Percentiles rank a stretch among this genome's conserved stretches.
Evolutionary conservation across 345 rosid genomes (phyloP).

Genomic region (Gossypium turneri): DNA sequence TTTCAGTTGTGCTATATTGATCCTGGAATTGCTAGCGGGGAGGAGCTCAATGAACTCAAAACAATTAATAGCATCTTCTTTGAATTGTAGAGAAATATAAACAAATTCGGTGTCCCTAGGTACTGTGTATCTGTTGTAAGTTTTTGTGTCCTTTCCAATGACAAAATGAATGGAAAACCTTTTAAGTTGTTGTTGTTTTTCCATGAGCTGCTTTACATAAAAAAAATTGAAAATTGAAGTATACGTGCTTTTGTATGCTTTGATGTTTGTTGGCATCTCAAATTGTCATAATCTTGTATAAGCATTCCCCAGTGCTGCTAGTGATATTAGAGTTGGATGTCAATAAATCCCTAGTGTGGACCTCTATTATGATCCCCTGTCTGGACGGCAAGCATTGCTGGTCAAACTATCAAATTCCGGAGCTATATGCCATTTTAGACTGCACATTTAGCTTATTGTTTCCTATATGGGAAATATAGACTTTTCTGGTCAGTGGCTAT

Average conservation of each 20-base stretch:
- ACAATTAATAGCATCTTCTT: slow-evolving; percentile 51
- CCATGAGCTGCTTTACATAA: background rate
- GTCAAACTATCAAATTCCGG: background rate
- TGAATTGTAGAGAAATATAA: slow-evolving; percentile 35
- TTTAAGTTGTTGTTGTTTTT: background rate
- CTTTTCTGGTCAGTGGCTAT: background rate
- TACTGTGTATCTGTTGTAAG: slow-evolving; percentile 5
- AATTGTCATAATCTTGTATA: background rate
- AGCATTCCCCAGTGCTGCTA: background rate
- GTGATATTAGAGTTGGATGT: background rate
- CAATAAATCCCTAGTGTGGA: background rate
- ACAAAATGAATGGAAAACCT: background rate
- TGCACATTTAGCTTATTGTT: background rate
- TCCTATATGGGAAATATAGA: background rate
- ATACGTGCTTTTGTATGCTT: background rate
- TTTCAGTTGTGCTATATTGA: slow-evolving; percentile 70
- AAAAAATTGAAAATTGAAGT: background rate
- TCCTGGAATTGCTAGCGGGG: slow-evolving; percentile 55
- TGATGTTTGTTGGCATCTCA: background rate
- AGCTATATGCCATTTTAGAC: background rate
- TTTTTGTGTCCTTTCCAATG: background rate
- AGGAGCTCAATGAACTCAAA: slow-evolving; percentile 75
- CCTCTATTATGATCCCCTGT: too few species aligned
- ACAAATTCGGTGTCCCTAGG: background rate
- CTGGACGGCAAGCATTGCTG: too few species aligned